Base-by-base conservation (phyloP, 305 asterid genomes). In the Coffea humblotiana region DNA sequence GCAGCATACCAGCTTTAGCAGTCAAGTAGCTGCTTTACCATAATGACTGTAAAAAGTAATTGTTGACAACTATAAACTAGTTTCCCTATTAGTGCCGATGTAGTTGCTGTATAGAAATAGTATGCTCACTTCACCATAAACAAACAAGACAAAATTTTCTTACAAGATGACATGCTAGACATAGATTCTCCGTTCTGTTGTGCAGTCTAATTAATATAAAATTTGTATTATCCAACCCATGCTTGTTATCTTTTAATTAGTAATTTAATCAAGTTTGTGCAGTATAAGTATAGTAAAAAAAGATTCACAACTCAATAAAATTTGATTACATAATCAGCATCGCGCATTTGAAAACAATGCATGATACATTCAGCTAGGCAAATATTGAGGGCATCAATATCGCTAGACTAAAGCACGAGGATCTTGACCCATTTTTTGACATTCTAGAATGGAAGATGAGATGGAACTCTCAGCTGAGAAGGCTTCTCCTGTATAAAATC, bases 401-500 rank as follows among this genome's bases (percentile, higher is more conserved):
- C 43, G 37, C 15, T 21, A 52, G 16, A 60, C 25, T 47, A 35
- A 14, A 37, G 54, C 1, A 70, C 54, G 47, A 45, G 27, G 45
- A 35, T 70, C 60, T 29, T 49, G 27, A 32, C 45, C 45, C 58
- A 25, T 43, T 11, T 76, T 23, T 63, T 45, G 40, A 56, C 75
- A 49, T 79, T 64, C 72, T 75, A 75, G 67, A 78, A 66, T 75
- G 45, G 82, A 48, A 74, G 82, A 68, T 45, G 88, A 49, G 72
- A 80, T 66, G 78, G 79, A 79, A 73, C 64, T 73, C 71, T 25
- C 47, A 76, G 80, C 65, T 66, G 80, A 47, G 29, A 40, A 82
- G 77, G 81, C 66, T 48, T 78, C 83, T 79, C 71, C 64, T 64
- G 79, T 70, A 70, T 61, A 68, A 78, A 79, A 35, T 65, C 74